Base-by-base conservation (phyloP, 2,329 filamentous ascomycete genomes). In the Beauveria asiatica region DNA sequence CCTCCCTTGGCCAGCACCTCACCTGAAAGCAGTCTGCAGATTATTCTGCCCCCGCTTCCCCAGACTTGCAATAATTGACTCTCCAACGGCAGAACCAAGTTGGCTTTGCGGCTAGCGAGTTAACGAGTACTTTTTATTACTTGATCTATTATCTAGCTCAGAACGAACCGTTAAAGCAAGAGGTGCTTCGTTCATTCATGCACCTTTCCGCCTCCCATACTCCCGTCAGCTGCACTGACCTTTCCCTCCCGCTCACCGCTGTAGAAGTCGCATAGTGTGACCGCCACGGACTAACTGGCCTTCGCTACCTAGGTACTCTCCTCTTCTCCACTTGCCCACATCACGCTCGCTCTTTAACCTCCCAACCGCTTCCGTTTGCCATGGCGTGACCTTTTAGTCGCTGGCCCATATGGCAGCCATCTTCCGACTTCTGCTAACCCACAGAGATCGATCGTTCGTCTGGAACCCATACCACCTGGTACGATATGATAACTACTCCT, bases 1-100 rank as follows among this genome's bases (percentile, higher is more conserved):
- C 59, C 30, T 39, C 17, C 39, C 59, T 39, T 46, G 25, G 49
- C 49, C n/a, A 17, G 33, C 59, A 52, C 54, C 42, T 57, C 59
- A 37, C 55, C 55, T 55, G 60, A 55, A 59, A 50, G 55, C 33
- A 25, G 33, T 42, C 53, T n/a, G n/a, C n/a, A n/a, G n/a, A n/a
- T n/a, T 37, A n/a, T 45, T 23, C 44, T 37, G 30, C 39, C 52
- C 52, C 59, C 59, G 59, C 59, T 61, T 61, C 59, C 59, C 59
- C 59, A 45, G 59, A 56, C 51, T 61, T 41, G 46, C 46, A 39
- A 21, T 50, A 30, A 11, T 25, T 37, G 33, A 37, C 27, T 39
- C 30, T 17, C 11, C 13, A 30, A 23, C 13, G 53, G 53, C 44
- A 39, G 19, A 13, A n/a, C 21, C 19, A 37, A n/a, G 17, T n/a